Base-by-base conservation (phyloP, 2,329 filamentous ascomycete species). In the Claviceps capensis region DNA sequence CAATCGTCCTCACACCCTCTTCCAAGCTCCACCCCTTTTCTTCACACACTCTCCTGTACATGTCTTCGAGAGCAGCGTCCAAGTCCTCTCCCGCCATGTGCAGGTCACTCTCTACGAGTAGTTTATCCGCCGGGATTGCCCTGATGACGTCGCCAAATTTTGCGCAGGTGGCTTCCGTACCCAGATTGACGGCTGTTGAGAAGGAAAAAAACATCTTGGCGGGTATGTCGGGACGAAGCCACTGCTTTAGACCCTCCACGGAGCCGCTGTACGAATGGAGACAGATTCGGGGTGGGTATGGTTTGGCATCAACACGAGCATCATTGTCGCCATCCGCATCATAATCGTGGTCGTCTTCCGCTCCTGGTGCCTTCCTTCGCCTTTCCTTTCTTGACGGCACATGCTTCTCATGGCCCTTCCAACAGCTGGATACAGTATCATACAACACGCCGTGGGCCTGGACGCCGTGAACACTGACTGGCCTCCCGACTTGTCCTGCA, bases 181-280 rank as follows among this genome's bases (percentile, higher is more conserved):
- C 75, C 60, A 90, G 78, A 62, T 97, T 98, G 60, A 98, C 85
- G 5, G 81, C 82, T 0, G 76, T 76, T 1, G 89, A 96, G 63
- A 97, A 94, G 1, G 89, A 95, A 60, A 95, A 90, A 67, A 83
- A 98, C 19, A 97, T 76, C 16, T 81, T 74, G 0, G 82, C 81
- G 0, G 91, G 91, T 8, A 93, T 80, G 1, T 77, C 73, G 1
- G 80, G 78, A 56, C 85, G 76, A 47, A 88, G 69, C 61, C 95
- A 97, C 65, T 89, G 88, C 57, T 78, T 83, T 40, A 96, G 69
- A 36, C 83, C 77, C 52, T 93, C 83, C 11, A 80, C 73, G 5
- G 84, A 78, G 0, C 88, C 91, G 47, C 86, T 94, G 67, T 89
- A 98, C 0, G 90, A 96, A 67, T 98, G 93, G 54, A 98, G 79